Conservation (phyloP, 169 alveolate species). For the Miamiensis avidus region DNA sequence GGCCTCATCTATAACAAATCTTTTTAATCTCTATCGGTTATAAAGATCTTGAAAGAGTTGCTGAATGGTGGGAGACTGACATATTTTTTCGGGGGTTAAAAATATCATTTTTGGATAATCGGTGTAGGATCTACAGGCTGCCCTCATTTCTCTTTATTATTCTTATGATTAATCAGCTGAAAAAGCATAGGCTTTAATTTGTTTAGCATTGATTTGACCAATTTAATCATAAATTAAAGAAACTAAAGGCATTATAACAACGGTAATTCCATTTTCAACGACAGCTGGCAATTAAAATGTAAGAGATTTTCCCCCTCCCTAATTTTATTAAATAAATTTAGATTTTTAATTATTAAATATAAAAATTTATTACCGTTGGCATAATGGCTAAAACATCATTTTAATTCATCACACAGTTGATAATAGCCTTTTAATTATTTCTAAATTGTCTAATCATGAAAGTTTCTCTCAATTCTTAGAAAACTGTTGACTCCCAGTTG, state of each 20-base stretch:
- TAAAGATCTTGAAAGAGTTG: slow-evolving; percentile 70
- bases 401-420: slow-evolving; percentile 74
- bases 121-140: slow-evolving; percentile 41
- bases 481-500: slow-evolving; percentile 58
- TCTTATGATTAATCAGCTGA: slow-evolving; percentile 34
- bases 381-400: slow-evolving; percentile 91
- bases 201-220: slow-evolving; percentile 78
- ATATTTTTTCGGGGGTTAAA: slow-evolving; percentile 47
- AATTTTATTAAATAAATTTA: too few species aligned
- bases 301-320: slow-evolving; percentile 96
- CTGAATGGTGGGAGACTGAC: slow-evolving; percentile 15
- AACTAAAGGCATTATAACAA: slow-evolving; percentile 95
- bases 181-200: slow-evolving; percentile 67
- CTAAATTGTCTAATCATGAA: slow-evolving; percentile 70
- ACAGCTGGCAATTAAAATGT: slow-evolving; percentile 95
- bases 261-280: slow-evolving; percentile 86
- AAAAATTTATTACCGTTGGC: slow-evolving; percentile 81
- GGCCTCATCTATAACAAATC: slow-evolving; percentile 99
- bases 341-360: too few species aligned
- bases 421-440: slow-evolving; percentile 78
- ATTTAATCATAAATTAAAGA: slow-evolving; percentile 95
- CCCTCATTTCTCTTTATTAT: slow-evolving; percentile 41
- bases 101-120: slow-evolving; percentile 48
- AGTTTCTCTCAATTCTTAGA: slow-evolving; percentile 36
- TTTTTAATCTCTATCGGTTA: slow-evolving; percentile 74